Evolutionary conservation across 306 rosid genomes (phyloP), one percentile per base, ranked within the genome.

Genomic region (Casuarina glauca): DNA sequence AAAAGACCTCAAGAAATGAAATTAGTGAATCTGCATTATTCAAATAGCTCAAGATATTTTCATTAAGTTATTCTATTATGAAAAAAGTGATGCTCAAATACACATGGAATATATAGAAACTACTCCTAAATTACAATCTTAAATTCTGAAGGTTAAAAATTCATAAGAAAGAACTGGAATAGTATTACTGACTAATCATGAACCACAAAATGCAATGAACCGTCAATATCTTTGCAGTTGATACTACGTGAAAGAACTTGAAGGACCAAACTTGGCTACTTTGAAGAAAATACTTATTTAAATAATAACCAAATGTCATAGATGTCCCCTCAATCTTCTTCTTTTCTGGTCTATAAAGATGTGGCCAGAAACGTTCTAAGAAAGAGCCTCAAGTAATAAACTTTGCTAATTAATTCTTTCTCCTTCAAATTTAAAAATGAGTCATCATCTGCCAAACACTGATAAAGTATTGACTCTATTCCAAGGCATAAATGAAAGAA

Each of bases 1-100:
- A 53, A 26, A n/a, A 41, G 81, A 70, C 50, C 42, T 73, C 32
- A 70, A 70, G 13, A 82, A 66, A 46, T 15, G 9, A 55, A 61
- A 26, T 26, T 26, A 26, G 32, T 26, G 32, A 26, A 76, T 20
- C 67, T 2, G 1, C 9, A 38, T 63, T 66, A 66, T 41, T 17
- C 6, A 66, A 13, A 16, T 42, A 11, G 13, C 49, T 66, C 1
- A 41, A 35, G 8, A 17, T 63, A 36, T 63, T 63, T 6, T 39
- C n/a, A 8, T 0, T 4, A 63, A 54, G n/a, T 54, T 1, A n/a
- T 54, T 54, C 6, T 52, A 16, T n/a, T 54, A 54, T n/a, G 2
- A 17, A 54, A 54, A 54, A 54, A 26, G 60, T 0, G 39, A 58
- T 3, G 13, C 64, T 58, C 64, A 58, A 20, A 58, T 58, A 58